These are phyloP conservation scores for Trichomonas gallinae DNA, from an alignment of 208 protist species.

Conservation along the genomic window DNA sequence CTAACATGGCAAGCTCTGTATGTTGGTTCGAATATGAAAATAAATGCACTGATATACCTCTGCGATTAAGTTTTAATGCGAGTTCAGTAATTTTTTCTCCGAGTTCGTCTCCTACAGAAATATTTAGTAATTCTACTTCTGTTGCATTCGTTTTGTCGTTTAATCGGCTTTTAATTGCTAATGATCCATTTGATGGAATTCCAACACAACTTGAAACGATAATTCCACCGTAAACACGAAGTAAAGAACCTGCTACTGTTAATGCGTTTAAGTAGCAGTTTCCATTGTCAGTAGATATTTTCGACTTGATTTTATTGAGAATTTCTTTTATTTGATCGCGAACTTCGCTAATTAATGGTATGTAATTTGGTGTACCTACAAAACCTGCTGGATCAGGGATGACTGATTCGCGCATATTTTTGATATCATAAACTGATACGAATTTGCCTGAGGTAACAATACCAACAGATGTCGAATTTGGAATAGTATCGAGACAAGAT, in stretches of 20 bases:
- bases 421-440: neutral
- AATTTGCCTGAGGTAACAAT: neutral
- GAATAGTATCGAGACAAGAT: neutral
- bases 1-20: neutral
- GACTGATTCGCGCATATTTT: neutral
- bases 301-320: neutral
- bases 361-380: neutral
- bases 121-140: neutral
- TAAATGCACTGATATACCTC: neutral
- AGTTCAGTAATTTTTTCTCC: neutral
- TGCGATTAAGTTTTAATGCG: neutral
- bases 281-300: no score
- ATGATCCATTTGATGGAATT: neutral
- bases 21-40: neutral
- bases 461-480: neutral
- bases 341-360: neutral
- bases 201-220: neutral
- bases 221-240: neutral
- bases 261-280: neutral
- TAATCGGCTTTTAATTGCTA: neutral
- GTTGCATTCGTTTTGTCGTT: neutral
- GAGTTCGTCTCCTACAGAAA: neutral
- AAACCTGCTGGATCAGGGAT: neutral
- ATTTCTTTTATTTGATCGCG: neutral
- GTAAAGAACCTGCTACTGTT: neutral